Conservation (phyloP, 805 yeast genomes). For the Lachancea dasiensis region DNA sequence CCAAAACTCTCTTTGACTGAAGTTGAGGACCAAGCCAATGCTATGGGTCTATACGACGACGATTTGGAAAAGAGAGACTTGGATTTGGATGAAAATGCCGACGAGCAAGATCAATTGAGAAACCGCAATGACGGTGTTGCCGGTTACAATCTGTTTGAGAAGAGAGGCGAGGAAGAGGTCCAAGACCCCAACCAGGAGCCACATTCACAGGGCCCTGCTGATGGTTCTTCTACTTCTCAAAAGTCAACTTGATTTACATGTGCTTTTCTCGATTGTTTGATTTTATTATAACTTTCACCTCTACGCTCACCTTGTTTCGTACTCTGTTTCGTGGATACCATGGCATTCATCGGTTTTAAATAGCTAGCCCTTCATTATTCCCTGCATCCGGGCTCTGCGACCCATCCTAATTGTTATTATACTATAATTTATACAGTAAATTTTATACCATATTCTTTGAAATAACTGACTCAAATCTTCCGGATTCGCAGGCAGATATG, state of each 20-base stretch:
- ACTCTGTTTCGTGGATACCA: no score
- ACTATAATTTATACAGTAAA: no score
- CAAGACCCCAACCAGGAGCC: neutral
- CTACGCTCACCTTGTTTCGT: no score
- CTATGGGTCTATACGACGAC: conserved; percentile 48
- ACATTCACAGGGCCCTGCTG: conserved; percentile 1
- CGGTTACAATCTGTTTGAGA: conserved; percentile 12
- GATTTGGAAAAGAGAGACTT: conserved; percentile 32
- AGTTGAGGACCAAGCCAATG: conserved; percentile 54
- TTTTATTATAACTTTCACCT: neutral
- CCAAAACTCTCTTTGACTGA: conserved; percentile 53
- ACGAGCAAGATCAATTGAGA: conserved; percentile 13
- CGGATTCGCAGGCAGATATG: no score
- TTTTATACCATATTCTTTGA: no score
- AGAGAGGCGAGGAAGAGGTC: conserved; percentile 4
- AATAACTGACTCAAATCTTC: no score
- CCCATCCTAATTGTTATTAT: no score
- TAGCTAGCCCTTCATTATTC: no score
- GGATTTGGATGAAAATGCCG: conserved; percentile 17
- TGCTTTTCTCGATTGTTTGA: neutral
- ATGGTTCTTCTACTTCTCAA: conserved; percentile 10
- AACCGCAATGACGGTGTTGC: conserved; percentile 8
- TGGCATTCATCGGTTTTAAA: no score
- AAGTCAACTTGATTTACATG: conserved; percentile 1
- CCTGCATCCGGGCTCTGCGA: no score